Conservation (phyloP, 441 rosid species). For the Arabidopsis hybrid region DNA sequence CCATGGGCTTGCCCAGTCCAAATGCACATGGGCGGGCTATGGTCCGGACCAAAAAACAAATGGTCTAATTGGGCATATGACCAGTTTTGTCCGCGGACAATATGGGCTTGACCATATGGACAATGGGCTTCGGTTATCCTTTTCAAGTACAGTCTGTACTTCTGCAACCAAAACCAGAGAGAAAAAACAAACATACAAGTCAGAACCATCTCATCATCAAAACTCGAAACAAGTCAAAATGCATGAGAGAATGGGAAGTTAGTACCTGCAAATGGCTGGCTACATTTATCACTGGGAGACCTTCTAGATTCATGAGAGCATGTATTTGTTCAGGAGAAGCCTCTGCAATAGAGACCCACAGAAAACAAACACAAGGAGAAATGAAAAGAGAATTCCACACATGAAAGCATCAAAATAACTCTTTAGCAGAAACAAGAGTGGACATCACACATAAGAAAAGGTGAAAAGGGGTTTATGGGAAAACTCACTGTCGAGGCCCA, state of each 20-base stretch:
- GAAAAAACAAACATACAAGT: conserved; percentile 1
- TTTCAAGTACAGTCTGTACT: conserved; percentile 88
- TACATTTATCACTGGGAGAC: conserved; percentile 88
- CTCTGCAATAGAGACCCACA: conserved; percentile 51
- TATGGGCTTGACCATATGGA: no score
- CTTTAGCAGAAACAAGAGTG: background rate
- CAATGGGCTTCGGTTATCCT: conserved; percentile 55
- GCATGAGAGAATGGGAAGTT: conserved; percentile 22
- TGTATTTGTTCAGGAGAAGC: conserved; percentile 90
- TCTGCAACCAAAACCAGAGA: conserved; percentile 59
- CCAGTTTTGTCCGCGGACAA: no score
- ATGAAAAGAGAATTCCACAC: background rate
- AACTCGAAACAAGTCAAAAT: background rate
- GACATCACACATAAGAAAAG: conserved; percentile 1
- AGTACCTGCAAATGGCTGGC: conserved; percentile 91
- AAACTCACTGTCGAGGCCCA: conserved; percentile 76
- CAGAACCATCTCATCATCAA: conserved; percentile 22
- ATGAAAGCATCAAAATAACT: background rate
- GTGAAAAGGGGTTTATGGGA: conserved; percentile 4
- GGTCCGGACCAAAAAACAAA: no score
- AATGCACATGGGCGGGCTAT: conserved; percentile 57
- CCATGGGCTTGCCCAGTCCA: no score
- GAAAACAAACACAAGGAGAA: background rate
- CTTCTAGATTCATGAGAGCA: conserved; percentile 82
- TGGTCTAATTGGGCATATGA: no score